Percentiles rank a stretch among this genome's conserved stretches.
Conservation (phyloP, 2,329 filamentous ascomycete genomes). For the Aspergillus intermedius region DNA sequence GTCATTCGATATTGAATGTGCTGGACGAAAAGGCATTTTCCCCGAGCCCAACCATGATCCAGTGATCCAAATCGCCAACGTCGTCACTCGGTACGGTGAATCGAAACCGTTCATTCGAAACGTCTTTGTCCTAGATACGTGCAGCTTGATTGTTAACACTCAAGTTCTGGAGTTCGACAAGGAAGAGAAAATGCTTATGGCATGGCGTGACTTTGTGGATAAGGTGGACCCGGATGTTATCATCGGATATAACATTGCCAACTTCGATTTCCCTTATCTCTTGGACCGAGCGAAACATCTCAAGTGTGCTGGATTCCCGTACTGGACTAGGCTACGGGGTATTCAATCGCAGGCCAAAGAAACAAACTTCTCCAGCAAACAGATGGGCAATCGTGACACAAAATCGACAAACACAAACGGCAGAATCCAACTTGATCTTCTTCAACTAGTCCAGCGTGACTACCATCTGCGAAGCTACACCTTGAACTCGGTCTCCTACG, state of each 20-base stretch:
- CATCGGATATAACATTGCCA: conserved; percentile 97
- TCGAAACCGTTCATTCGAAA: conserved; percentile 93
- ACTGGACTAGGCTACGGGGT: conserved; percentile 73
- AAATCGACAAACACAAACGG: conserved; percentile 94
- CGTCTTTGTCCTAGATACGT: conserved; percentile 90
- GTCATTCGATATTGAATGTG: conserved; percentile 98
- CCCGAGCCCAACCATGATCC: conserved; percentile 87
- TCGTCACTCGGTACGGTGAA: conserved; percentile 91
- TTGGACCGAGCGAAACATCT: conserved; percentile 80
- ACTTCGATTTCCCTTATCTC: conserved; percentile 97
- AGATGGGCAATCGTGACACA: conserved; percentile 93
- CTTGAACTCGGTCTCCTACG: conserved; percentile 87
- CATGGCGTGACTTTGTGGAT: conserved; percentile 84
- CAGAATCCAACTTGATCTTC: conserved; percentile 80
- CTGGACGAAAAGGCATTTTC: conserved; percentile 94
- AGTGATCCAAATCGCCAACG: conserved; percentile 95
- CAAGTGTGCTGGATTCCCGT: conserved; percentile 73
- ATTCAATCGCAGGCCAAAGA: conserved; percentile 66
- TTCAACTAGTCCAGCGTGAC: conserved; percentile 93
- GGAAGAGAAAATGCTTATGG: conserved; percentile 84
- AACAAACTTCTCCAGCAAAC: conserved; percentile 90
- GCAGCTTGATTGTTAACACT: conserved; percentile 89
- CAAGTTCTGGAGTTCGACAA: conserved; percentile 76
- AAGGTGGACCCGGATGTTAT: conserved; percentile 94
- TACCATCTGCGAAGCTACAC: conserved; percentile 95